A percentile compares a stretch with the other conserved stretches of the same genome.
These are phyloP conservation scores for Urochloa ruziziensis DNA, from an alignment of 176 grass and related monocot species.

Conservation along the genomic window DNA sequence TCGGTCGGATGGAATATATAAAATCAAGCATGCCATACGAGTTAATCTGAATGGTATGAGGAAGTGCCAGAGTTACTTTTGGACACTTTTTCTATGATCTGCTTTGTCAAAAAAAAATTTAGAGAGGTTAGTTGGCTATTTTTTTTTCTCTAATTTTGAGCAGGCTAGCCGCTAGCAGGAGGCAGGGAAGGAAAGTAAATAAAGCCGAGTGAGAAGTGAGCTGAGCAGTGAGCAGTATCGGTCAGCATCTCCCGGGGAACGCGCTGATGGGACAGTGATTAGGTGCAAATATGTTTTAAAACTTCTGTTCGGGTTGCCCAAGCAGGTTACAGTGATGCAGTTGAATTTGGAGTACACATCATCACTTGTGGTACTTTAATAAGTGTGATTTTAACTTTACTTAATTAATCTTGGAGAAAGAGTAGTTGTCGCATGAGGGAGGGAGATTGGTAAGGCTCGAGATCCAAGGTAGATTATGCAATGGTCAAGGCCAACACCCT, in stretches of 20 bases:
- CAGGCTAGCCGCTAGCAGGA: not conserved
- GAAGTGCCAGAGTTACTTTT: not conserved
- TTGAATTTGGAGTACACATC: not conserved
- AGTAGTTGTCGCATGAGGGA: not conserved
- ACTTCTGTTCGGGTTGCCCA: not conserved
- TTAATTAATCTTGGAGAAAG: not conserved
- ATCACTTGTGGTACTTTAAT: not conserved
- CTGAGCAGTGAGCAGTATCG: not conserved
- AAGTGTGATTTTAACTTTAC: too few species aligned
- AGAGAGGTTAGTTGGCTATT: not conserved
- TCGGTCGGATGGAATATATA: not conserved
- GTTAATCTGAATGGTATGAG: not conserved
- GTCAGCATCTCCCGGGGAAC: slow-evolving; percentile 14
- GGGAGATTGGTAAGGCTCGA: slow-evolving; percentile 7
- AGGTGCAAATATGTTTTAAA: not conserved
- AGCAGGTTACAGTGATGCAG: too few species aligned
- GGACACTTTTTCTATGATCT: not conserved
- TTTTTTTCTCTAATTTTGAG: not conserved
- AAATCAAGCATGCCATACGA: not conserved
- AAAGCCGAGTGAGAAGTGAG: not conserved
- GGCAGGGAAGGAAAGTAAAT: not conserved
- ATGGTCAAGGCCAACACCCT: not conserved
- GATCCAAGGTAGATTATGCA: slow-evolving; percentile 21
- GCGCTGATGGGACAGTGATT: slow-evolving; percentile 29
- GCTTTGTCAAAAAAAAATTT: too few species aligned